Evolutionary conservation across 148 eudicot species (phyloP), one percentile per base, ranked within the genome.

Genomic region (Nepenthes mirabilis): DNA sequence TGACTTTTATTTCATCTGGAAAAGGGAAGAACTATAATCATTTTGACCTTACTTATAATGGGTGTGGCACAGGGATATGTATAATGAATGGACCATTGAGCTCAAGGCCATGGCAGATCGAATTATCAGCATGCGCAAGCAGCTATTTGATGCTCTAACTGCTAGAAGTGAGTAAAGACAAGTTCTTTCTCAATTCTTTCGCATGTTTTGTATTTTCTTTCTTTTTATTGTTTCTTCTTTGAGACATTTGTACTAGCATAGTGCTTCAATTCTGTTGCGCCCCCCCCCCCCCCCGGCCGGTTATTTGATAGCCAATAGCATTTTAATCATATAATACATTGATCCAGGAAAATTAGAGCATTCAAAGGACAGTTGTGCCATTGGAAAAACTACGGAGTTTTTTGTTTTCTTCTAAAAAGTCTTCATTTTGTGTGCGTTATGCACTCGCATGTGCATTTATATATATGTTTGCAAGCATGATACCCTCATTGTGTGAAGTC

Each of bases 51-150:
- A 49, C 6, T 5, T n/a, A 10, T 49, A 49, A 10, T 49, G 52
- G 13, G 10, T 49, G 2, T 49, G 52, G 3, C 14, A 2, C 61
- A 77, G 78, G 62, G 67, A 56, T 59, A 52, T 77, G 33, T 70
- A 67, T 58, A 68, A 67, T 36, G 81, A 74, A 58, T 77, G 81
- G 78, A 77, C 75, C 58, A 65, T 55, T 70, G 81, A 77, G 61
- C 69, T 67, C 40, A 70, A 76, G 74, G 76, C 34, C 58, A 76
- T 80, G 84, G 80, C 81, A 1, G 74, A 74, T 59, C 71, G 81
- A 45, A 74, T 80, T 50, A 76, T 80, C 67, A 80, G 69, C 75
- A 80, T 76, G 81, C 74, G 84, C 36, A 61, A 64, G 70, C 68
- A 65, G 58, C 80, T 71, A 47, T 72, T 74, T 55, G 75, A 73